These are phyloP conservation scores for Anthracocystis walkeri DNA, from an alignment of 1,284 basidiomycete genomes.

Conservation along the genomic window DNA sequence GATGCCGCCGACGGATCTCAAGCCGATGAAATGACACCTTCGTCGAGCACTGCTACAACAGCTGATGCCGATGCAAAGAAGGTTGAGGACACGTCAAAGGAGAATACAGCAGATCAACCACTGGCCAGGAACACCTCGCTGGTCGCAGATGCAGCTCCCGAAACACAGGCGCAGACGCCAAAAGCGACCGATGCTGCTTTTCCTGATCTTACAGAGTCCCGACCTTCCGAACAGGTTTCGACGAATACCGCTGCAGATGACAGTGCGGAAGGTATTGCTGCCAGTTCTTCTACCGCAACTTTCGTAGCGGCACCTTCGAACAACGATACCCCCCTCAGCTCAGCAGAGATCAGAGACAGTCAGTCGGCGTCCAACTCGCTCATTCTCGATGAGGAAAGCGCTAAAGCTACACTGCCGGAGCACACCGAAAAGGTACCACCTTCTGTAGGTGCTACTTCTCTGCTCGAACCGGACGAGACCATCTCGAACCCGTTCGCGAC, in stretches of 20 bases:
- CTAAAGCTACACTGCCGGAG: conserved; percentile 30
- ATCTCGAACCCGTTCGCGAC: conserved; percentile 63
- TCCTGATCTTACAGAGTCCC: neutral
- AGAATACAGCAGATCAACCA: conserved; percentile 15
- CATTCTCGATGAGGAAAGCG: conserved; percentile 48
- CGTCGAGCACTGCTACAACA: conserved; percentile 21
- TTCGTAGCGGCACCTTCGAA: conserved; percentile 13
- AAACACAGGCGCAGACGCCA: conserved; percentile 17
- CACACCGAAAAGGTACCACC: conserved; percentile 49
- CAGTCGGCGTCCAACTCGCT: conserved; percentile 33
- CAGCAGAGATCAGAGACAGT: conserved; percentile 41
- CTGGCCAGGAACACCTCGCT: conserved; percentile 12
- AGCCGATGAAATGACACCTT: conserved; percentile 28
- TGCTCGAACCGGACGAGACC: conserved; percentile 61
- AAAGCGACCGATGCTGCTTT: conserved; percentile 20
- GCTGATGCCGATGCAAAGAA: conserved; percentile 1
- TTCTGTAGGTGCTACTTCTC: conserved; percentile 60
- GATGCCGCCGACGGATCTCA: conserved; percentile 46
- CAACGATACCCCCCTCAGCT: conserved; percentile 29
- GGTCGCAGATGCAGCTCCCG: conserved; percentile 4
- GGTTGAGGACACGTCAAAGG: conserved; percentile 1
- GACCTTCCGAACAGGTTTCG: neutral
- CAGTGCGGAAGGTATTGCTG: conserved; percentile 2
- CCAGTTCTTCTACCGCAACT: conserved; percentile 33
- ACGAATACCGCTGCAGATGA: neutral